Evolutionary conservation across 169 alveolate genomes (phyloP), one percentile per base, ranked within the genome.

Genomic region (Plasmodium yoelii): DNA sequence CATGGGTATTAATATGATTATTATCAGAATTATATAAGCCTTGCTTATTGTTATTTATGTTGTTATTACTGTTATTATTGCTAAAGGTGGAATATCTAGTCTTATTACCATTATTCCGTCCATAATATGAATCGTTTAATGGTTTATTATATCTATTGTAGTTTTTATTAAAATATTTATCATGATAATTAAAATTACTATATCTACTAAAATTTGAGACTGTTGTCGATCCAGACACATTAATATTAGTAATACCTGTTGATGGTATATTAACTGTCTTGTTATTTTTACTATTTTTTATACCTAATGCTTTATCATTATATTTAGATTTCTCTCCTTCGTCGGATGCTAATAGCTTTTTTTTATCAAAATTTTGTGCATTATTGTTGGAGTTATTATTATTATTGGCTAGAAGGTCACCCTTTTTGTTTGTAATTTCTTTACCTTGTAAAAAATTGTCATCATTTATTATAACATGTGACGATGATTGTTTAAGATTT

Each of bases 141-240:
- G 88, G 63, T 42, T 77, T 77, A 42, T 46, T 77, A 77, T 77
- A 77, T 24, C 77, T 61, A 46, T 77, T 77, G 53, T 77, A 77
- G 28, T 64, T 77, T 64, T 77, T 77, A 73, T 73, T 73, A 77
- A 77, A 77, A 63, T 57, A 77, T 77, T 77, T 77, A 61, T 77
- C 88, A 63, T 77, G 56, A 28, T 64, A 64, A 59, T 57, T 77
- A 19, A 77, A 77, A 57, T 77, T 77, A 64, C 59, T 77, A 64
- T 77, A 77, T 57, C 88, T 77, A 22, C 15, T 47, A 69, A 57
- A 67, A 73, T 64, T 73, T 12, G 59, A 24, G 42, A 39, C 5
- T 42, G 46, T 71, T 44, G 65, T 15, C 2, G 56, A 24, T 51
- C 84, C 84, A 59, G 18, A 51, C 24, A 42, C 65, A 53, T 42